Base-by-base conservation (phyloP, 2,329 filamentous ascomycete genomes). In the Beauveria varroae region DNA sequence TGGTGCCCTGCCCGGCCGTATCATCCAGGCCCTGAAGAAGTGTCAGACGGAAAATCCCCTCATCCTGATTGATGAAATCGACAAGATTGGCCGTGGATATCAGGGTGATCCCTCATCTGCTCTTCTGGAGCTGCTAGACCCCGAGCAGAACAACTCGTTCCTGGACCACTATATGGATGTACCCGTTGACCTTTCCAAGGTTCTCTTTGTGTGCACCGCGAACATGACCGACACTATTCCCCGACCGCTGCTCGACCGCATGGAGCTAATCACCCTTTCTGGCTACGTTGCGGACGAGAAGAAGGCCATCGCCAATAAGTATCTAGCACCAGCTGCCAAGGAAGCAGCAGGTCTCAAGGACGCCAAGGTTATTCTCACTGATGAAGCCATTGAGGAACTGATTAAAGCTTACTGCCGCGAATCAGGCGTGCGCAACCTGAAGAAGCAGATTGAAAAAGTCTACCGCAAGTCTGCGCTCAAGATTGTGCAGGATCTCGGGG, bases 221-320 rank as follows among this genome's bases (percentile, higher is more conserved):
- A 99, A 99, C 74, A 96, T 98, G 88, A 96, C 93, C 0, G 95
- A 99, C 70, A 99, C 95, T 0, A 99, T 99, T 64, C 95, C 95
- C 18, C 86, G 93, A 47, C 96, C 95, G 3, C 81, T 99, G 0
- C 82, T 98, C 18, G 95, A 99, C 72, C 88, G 95, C 67, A 99
- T 99, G 95, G 95, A 99, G 74, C 86, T 98, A 69, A 99, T 99
- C 67, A 87, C 96, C 64, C 82, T 99, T 2, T 98, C 93, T 41
- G 95, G 95, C 12, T 99, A 99, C 71, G 93, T 99, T 56, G 87
- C 93, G 0, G 93, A 99, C 66, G 95, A 99, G 81, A 99, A 99
- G 82, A 97, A 96, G 86, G 93, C 95, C 3, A 99, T 99, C 69
- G 95, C 95, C 3, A 89, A 99, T 72, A 85, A 86, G 66, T 99